These are phyloP conservation scores for Fraxinus albicans DNA, from an alignment of 305 asterid genomes.

Conservation along the genomic window DNA sequence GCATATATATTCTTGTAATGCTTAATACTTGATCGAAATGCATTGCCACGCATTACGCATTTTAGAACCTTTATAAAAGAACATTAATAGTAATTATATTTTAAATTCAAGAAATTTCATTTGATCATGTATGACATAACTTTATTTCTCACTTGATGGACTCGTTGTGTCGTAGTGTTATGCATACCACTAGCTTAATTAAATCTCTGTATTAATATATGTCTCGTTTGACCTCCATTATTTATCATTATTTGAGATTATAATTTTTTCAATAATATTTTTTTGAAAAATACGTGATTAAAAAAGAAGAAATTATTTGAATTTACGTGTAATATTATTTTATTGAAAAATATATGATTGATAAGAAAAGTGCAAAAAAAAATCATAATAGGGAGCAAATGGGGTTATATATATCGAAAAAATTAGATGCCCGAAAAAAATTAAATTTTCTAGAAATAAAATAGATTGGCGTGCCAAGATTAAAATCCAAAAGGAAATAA, in stretches of 20 bases:
- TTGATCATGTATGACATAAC: not conserved
- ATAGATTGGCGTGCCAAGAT: slow-evolving; percentile 11
- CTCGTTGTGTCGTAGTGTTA: not conserved
- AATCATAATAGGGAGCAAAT: no score
- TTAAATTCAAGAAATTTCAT: not conserved
- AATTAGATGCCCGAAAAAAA: not conserved
- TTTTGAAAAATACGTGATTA: no score
- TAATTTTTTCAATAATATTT: no score
- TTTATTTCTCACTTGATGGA: not conserved
- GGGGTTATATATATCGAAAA: not conserved
- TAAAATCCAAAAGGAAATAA: slow-evolving; percentile 29
- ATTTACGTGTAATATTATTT: no score
- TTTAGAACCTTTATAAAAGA: not conserved
- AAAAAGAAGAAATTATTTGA: no score
- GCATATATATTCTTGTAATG: no score
- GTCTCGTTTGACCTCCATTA: no score
- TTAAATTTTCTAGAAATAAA: not conserved
- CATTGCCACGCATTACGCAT: no score
- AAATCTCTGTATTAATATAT: not conserved
- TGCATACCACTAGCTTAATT: not conserved
- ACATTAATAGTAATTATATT: not conserved
- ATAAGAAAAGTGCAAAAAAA: no score
- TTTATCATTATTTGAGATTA: no score
- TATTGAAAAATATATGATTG: no score
- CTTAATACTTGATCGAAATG: no score